Evolutionary conservation across 1,284 basidiomycete genomes (phyloP).

Genomic region (Coniferiporia sulphurascens): DNA sequence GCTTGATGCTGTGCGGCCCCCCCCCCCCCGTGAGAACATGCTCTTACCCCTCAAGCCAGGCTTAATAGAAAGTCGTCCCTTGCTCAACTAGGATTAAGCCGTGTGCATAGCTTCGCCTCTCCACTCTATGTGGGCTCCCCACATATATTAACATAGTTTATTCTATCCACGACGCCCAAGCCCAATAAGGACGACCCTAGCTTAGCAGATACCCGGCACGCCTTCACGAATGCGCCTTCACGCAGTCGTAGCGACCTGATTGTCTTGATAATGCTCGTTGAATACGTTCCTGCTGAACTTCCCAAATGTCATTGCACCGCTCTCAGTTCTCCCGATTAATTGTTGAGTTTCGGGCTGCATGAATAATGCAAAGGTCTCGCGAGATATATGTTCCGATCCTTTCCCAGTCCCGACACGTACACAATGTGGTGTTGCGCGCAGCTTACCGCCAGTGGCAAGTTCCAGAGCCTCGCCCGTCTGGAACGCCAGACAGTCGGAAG

Average conservation of each 20-base stretch:
- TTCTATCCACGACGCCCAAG: too few relatives aligned
- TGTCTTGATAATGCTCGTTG: conserved; percentile 65
- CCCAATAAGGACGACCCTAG: too few relatives aligned
- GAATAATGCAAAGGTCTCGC: conserved; percentile 87
- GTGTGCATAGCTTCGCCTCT: too few relatives aligned
- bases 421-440: conserved; percentile 88
- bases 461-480: conserved; percentile 92
- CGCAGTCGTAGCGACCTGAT: conserved; percentile 18
- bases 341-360: conserved; percentile 87
- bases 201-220: too few relatives aligned
- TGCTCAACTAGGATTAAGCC: too few relatives aligned
- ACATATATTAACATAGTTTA: too few relatives aligned
- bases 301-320: conserved; percentile 59
- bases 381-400: conserved; percentile 51
- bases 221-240: background rate
- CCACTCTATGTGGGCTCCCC: too few relatives aligned
- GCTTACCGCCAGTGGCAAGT: conserved; percentile 69
- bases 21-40: too few relatives aligned
- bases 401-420: conserved; percentile 60
- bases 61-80: too few relatives aligned
- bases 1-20: too few relatives aligned
- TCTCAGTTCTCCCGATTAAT: conserved; percentile 54
- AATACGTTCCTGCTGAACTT: conserved; percentile 83
- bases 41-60: too few relatives aligned
- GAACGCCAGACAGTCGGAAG: conserved; percentile 77